A percentile compares a stretch with the other conserved stretches of the same genome.
Conservation (phyloP, 1,139 yeast species). For the Chernovozyma sophiae-reginae region DNA sequence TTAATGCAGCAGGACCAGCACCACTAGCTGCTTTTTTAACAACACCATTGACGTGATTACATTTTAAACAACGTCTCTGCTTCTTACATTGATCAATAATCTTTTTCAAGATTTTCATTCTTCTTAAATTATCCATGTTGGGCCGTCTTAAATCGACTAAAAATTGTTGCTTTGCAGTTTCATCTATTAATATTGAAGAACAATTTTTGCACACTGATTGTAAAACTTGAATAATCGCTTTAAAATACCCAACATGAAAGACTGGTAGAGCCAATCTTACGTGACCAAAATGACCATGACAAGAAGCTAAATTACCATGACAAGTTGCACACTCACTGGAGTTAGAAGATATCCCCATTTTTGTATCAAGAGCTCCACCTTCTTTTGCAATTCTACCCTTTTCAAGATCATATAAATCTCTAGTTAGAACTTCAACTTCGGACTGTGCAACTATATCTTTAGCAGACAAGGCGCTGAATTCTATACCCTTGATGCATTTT, state of each 20-base stretch:
- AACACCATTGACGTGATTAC: slow-evolving; percentile 91
- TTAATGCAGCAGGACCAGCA: slow-evolving; percentile 86
- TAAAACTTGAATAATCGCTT: slow-evolving; percentile 80
- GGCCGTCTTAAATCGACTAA: slow-evolving; percentile 79
- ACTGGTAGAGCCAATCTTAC: slow-evolving; percentile 90
- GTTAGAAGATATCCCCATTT: slow-evolving; percentile 92
- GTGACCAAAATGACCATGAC: slow-evolving; percentile 99
- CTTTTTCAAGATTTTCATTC: slow-evolving; percentile 83
- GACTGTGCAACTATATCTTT: slow-evolving; percentile 90
- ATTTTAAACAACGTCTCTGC: slow-evolving; percentile 82
- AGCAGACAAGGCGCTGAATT: slow-evolving; percentile 88
- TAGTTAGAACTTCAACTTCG: slow-evolving; percentile 87
- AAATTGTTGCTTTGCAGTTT: slow-evolving; percentile 63
- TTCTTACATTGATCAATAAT: slow-evolving; percentile 91
- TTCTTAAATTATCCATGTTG: slow-evolving; percentile 81
- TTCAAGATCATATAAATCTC: slow-evolving; percentile 85
- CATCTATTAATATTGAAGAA: slow-evolving; percentile 72
- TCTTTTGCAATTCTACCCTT: slow-evolving; percentile 77
- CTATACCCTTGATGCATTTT: slow-evolving; percentile 83
- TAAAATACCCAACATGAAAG: slow-evolving; percentile 96
- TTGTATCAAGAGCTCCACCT: slow-evolving; percentile 85
- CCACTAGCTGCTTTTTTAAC: slow-evolving; percentile 96
- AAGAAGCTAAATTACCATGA: slow-evolving; percentile 85
- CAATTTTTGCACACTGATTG: slow-evolving; percentile 93
- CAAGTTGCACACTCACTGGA: slow-evolving; percentile 84